phyloP scores from a whole-genome alignment of 2,329 filamentous ascomycete genomes.

The Colletotrichum sp. region DNA sequence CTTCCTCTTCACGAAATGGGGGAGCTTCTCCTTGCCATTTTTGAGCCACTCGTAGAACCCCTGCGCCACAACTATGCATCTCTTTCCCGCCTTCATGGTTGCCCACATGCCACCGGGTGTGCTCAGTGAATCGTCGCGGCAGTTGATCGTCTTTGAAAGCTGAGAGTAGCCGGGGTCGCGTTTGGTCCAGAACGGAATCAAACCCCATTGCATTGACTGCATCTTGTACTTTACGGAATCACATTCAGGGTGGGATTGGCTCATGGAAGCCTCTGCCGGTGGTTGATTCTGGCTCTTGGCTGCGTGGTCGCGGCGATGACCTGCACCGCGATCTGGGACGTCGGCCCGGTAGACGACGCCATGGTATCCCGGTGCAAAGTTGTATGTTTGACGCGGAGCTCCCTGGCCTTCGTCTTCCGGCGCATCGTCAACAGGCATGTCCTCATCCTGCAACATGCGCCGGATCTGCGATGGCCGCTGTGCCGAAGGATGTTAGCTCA shows the following conservation, averaged over 20 bases:
- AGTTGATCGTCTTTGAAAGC: slow-evolving; percentile 92
- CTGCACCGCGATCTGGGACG: slow-evolving; percentile 64
- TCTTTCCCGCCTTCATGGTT: slow-evolving; percentile 86
- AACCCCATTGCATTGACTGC: slow-evolving; percentile 94
- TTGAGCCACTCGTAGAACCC: slow-evolving; percentile 98
- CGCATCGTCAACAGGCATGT: slow-evolving; percentile 74
- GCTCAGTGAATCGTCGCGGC: slow-evolving; percentile 84
- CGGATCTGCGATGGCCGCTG: slow-evolving; percentile 81
- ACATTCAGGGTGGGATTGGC: slow-evolving; percentile 25
- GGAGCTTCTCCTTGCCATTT: slow-evolving; percentile 80
- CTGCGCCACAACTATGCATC: slow-evolving; percentile 86
- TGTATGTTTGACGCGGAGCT: slow-evolving; percentile 77
- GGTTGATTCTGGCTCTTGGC: background rate
- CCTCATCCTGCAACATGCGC: slow-evolving; percentile 72
- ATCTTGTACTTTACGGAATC: slow-evolving; percentile 72
- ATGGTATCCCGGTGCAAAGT: slow-evolving; percentile 88
- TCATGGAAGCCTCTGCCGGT: slow-evolving; percentile 13
- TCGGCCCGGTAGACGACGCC: slow-evolving; percentile 88
- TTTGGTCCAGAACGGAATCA: slow-evolving; percentile 94
- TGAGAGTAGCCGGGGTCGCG: slow-evolving; percentile 77
- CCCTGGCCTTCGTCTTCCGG: slow-evolving; percentile 71
- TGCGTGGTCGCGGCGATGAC: slow-evolving; percentile 33
- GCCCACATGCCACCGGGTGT: slow-evolving; percentile 87
- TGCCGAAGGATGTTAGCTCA: background rate
- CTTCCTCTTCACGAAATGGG: slow-evolving; percentile 81